phyloP scores from a whole-genome alignment of 768 basidiomycete genomes.

The Serendipita vermifera region DNA sequence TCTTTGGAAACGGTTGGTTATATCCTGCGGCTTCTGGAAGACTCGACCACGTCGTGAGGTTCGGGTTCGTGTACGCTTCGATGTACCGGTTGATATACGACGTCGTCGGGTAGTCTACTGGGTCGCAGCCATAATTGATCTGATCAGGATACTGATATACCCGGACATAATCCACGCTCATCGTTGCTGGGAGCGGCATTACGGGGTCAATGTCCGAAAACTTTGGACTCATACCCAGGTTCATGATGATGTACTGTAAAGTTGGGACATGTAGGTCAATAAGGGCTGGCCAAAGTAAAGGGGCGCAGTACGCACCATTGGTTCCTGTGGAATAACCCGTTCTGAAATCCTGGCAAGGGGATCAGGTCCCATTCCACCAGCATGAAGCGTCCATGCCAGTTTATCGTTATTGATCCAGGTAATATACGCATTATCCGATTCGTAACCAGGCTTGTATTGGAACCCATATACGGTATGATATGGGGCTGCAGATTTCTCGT shows the following conservation, averaged over 20 bases:
- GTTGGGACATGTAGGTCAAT: slow-evolving; percentile 11
- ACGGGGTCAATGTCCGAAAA: slow-evolving; percentile 65
- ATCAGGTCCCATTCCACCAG: slow-evolving; percentile 58
- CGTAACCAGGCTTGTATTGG: slow-evolving; percentile 65
- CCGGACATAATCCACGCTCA: slow-evolving; percentile 84
- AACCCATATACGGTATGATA: slow-evolving; percentile 40
- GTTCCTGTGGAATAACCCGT: slow-evolving; percentile 74
- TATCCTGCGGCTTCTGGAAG: background rate
- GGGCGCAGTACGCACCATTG: slow-evolving; percentile 50
- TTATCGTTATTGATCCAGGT: slow-evolving; percentile 65
- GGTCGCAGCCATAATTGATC: slow-evolving; percentile 59
- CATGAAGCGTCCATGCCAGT: slow-evolving; percentile 58
- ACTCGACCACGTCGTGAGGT: background rate
- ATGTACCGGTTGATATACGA: slow-evolving; percentile 38
- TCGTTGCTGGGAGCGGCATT: slow-evolving; percentile 60
- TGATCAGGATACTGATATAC: slow-evolving; percentile 69
- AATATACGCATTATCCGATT: slow-evolving; percentile 59
- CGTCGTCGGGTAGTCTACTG: slow-evolving; percentile 60
- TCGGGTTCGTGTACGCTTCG: slow-evolving; percentile 6
- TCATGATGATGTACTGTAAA: slow-evolving; percentile 68
- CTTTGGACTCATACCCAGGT: slow-evolving; percentile 63
- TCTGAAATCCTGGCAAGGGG: slow-evolving; percentile 40
- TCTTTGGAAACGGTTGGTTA: background rate
- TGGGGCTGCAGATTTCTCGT: slow-evolving; percentile 32
- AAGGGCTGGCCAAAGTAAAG: background rate